Conservation (phyloP, 768 basidiomycete genomes). For the Boletus edulis region DNA sequence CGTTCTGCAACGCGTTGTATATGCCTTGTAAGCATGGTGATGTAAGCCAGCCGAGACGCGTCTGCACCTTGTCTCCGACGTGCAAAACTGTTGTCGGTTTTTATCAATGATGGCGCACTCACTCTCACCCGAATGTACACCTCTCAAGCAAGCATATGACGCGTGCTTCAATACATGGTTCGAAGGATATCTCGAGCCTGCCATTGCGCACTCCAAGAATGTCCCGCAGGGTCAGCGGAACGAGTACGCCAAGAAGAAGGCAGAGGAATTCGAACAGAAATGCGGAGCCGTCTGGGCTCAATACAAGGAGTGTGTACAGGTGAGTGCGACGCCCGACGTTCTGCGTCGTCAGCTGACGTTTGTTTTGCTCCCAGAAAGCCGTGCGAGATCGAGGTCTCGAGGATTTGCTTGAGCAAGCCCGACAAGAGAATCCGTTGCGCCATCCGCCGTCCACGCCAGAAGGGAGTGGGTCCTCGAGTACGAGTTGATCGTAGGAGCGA, state of each 20-base stretch:
- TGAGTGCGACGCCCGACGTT: slow-evolving; percentile 34
- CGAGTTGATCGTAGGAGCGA: slow-evolving; percentile 6
- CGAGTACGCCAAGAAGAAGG: slow-evolving; percentile 71
- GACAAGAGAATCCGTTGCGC: slow-evolving; percentile 73
- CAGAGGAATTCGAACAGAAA: slow-evolving; percentile 81
- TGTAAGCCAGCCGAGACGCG: slow-evolving; percentile 13
- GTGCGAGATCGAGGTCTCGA: slow-evolving; percentile 76
- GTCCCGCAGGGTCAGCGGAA: slow-evolving; percentile 45
- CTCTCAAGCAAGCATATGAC: slow-evolving; percentile 87
- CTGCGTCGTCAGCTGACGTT: background rate
- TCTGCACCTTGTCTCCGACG: background rate
- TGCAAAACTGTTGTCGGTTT: background rate
- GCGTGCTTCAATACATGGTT: slow-evolving; percentile 98
- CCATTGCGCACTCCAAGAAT: slow-evolving; percentile 43
- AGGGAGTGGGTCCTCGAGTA: slow-evolving; percentile 4
- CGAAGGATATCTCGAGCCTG: slow-evolving; percentile 91
- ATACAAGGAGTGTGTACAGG: slow-evolving; percentile 84
- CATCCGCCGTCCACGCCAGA: slow-evolving; percentile 44
- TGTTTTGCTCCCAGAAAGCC: slow-evolving; percentile 54
- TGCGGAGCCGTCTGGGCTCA: slow-evolving; percentile 82
- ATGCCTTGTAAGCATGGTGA: slow-evolving; percentile 4
- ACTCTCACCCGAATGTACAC: slow-evolving; percentile 81
- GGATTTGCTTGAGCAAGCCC: slow-evolving; percentile 72
- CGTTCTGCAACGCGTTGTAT: background rate
- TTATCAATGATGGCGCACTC: slow-evolving; percentile 60